Evolutionary conservation across 2,329 filamentous ascomycete genomes (phyloP).

Genomic region (Bisporella sp.): DNA sequence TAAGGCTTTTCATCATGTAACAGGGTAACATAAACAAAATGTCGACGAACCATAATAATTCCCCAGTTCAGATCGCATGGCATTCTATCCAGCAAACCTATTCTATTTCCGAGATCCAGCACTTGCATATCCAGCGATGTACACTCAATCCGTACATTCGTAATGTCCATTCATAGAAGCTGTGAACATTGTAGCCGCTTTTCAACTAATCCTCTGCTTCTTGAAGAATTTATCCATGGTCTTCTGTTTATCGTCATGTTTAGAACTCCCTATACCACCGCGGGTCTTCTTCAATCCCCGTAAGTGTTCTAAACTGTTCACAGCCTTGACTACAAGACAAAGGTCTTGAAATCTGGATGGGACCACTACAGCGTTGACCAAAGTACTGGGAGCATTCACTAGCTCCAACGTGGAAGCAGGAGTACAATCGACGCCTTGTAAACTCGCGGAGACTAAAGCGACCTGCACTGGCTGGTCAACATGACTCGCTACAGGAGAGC

Average conservation of each 20-base stretch:
- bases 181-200: not conserved
- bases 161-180: not conserved
- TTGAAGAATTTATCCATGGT: conserved; percentile 76
- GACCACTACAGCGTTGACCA: not conserved
- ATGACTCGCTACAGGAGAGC: too few relatives aligned
- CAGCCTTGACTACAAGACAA: conserved; percentile 45
- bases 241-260: conserved; percentile 68
- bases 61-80: not conserved
- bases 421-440: not conserved
- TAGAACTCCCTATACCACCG: conserved; percentile 74
- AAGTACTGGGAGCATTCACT: not conserved
- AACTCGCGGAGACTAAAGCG: not conserved
- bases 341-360: conserved; percentile 27
- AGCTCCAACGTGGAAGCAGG: not conserved
- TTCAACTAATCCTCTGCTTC: conserved; percentile 33
- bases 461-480: not conserved
- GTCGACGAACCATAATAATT: not conserved
- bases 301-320: conserved; percentile 70
- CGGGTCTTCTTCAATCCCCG: conserved; percentile 68
- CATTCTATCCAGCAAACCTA: too few relatives aligned
- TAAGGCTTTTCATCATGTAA: conserved; percentile 63
- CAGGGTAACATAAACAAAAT: conserved; percentile 10
- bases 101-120: not conserved
- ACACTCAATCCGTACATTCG: too few relatives aligned
- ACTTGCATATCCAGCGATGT: too few relatives aligned